Evolutionary conservation across 2,329 filamentous ascomycete genomes (phyloP).

Genomic region (Neocucurbitaria cava): DNA sequence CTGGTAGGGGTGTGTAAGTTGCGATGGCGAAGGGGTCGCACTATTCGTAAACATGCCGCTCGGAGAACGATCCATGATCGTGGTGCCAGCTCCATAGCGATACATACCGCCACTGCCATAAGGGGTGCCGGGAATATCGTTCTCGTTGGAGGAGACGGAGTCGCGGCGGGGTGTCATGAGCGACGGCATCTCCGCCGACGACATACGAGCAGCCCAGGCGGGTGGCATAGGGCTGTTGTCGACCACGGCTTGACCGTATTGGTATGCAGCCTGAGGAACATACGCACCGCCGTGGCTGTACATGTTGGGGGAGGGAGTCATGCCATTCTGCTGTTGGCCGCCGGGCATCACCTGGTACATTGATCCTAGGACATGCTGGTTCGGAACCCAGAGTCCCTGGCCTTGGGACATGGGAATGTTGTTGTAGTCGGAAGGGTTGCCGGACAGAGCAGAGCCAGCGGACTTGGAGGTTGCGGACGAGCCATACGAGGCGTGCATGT

Average conservation of each 20-base stretch:
- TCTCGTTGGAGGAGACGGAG: slow-evolving; percentile 61
- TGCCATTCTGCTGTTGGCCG: slow-evolving; percentile 39
- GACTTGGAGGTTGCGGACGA: slow-evolving; percentile 43
- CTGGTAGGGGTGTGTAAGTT: slow-evolving; percentile 53
- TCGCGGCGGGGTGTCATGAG: slow-evolving; percentile 60
- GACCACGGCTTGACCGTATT: slow-evolving; percentile 53
- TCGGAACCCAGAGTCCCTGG: slow-evolving; percentile 49
- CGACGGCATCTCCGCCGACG: slow-evolving; percentile 57
- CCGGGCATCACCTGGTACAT: slow-evolving; percentile 47
- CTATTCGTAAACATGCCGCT: slow-evolving; percentile 57
- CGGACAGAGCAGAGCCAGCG: slow-evolving; percentile 39
- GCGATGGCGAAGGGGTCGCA: slow-evolving; percentile 58
- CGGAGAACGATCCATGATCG: slow-evolving; percentile 59
- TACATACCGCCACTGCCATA: slow-evolving; percentile 53
- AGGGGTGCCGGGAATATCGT: slow-evolving; percentile 59
- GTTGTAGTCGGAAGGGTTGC: slow-evolving; percentile 43
- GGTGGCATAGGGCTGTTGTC: slow-evolving; percentile 55
- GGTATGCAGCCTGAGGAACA: slow-evolving; percentile 53
- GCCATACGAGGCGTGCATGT: slow-evolving; percentile 44
- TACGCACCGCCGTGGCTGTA: slow-evolving; percentile 55
- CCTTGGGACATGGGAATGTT: slow-evolving; percentile 42
- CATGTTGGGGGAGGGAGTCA: slow-evolving; percentile 50
- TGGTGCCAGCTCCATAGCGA: slow-evolving; percentile 52
- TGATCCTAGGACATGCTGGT: slow-evolving; percentile 42
- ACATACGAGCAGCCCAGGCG: slow-evolving; percentile 55